Evolutionary conservation across 1,284 basidiomycete genomes (phyloP).

Genomic region (Austroboletus rostrupii): DNA sequence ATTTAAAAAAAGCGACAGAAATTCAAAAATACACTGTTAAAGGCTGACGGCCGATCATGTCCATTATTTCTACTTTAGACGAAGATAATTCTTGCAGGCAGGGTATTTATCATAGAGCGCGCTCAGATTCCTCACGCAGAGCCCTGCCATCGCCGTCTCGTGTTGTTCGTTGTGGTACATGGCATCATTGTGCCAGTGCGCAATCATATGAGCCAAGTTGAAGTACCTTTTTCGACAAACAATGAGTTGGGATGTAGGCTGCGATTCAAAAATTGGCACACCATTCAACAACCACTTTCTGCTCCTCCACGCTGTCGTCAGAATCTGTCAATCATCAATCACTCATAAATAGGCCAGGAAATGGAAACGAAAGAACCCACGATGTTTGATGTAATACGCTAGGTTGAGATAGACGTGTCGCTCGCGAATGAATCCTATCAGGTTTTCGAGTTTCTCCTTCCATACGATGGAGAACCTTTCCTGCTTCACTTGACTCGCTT

Average conservation of each 20-base stretch:
- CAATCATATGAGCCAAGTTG: conserved; percentile 25
- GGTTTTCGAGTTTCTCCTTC: conserved; percentile 17
- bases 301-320: neutral
- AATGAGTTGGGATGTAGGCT: neutral
- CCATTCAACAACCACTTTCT: conserved; percentile 1
- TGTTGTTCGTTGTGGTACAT: conserved; percentile 22
- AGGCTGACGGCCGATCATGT: no score
- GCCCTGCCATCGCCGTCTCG: neutral
- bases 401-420: conserved; percentile 22
- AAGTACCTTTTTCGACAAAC: conserved; percentile 15
- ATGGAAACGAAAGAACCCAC: conserved; percentile 1
- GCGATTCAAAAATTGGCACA: neutral
- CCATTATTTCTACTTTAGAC: no score
- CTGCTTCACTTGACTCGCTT: neutral
- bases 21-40: no score
- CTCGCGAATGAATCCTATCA: conserved; percentile 25
- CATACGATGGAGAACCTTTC: conserved; percentile 22
- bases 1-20: no score
- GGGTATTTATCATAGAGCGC: neutral
- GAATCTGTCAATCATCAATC: neutral
- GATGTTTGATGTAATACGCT: conserved; percentile 17
- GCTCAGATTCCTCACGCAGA: neutral
- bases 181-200: conserved; percentile 11
- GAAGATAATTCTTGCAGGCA: neutral
- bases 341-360: neutral